Conservation (phyloP, 2,329 filamentous ascomycete species). For the Aspergillus flavus region DNA sequence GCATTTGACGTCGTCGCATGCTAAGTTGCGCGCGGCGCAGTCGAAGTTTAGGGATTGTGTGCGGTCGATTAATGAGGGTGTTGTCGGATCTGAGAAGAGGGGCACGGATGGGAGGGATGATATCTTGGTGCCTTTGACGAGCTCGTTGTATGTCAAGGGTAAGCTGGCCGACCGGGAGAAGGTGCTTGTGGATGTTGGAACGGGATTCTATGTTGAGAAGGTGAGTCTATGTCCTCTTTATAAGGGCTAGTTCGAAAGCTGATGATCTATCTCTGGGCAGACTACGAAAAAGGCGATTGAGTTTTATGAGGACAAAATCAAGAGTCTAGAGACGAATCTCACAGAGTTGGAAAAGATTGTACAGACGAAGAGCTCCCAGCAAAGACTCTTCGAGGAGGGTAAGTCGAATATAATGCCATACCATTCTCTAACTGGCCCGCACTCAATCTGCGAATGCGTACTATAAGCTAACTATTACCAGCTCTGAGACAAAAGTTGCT, state of each 20-base stretch:
- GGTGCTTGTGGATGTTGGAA: slow-evolving; percentile 90
- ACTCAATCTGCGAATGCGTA: background rate
- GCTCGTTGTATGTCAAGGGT: slow-evolving; percentile 90
- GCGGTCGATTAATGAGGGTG: slow-evolving; percentile 68
- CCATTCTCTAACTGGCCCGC: background rate
- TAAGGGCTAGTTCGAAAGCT: slow-evolving; percentile 4
- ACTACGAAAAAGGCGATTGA: slow-evolving; percentile 62
- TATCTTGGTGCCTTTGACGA: slow-evolving; percentile 91
- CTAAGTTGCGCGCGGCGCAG: slow-evolving; percentile 86
- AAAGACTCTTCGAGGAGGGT: slow-evolving; percentile 89
- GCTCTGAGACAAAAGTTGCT: slow-evolving; percentile 58
- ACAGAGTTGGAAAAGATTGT: slow-evolving; percentile 70
- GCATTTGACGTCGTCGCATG: slow-evolving; percentile 87
- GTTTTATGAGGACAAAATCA: slow-evolving; percentile 70
- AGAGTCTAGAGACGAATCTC: slow-evolving; percentile 65
- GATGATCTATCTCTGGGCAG: slow-evolving; percentile 30
- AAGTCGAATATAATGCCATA: slow-evolving; percentile 30
- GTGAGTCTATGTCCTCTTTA: slow-evolving; percentile 41
- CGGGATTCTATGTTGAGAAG: slow-evolving; percentile 95
- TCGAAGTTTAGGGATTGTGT: slow-evolving; percentile 91
- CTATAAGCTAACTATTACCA: slow-evolving; percentile 30
- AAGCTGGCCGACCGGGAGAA: slow-evolving; percentile 72
- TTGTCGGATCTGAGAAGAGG: slow-evolving; percentile 43
- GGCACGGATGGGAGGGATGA: slow-evolving; percentile 38
- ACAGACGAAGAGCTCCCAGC: slow-evolving; percentile 76